Evolutionary conservation across 306 rosid species (phyloP).

Genomic region (Lablab purpureus): DNA sequence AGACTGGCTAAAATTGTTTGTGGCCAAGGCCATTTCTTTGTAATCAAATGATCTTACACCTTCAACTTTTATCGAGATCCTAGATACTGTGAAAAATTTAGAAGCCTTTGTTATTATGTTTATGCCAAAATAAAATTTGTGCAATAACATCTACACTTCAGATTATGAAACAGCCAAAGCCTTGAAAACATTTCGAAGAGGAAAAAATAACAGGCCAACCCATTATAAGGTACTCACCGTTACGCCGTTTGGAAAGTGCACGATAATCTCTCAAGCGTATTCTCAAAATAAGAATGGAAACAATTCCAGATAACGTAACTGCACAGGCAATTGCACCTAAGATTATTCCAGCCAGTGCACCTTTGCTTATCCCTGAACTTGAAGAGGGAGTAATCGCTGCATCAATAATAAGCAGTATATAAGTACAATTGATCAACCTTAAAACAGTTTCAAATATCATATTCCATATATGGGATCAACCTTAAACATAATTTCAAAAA

Average conservation of each 20-base stretch:
- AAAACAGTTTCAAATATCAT: conserved; percentile 5
- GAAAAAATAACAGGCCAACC: neutral
- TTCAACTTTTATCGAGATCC: conserved; percentile 60
- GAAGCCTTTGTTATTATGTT: conserved; percentile 28
- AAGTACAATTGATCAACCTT: conserved; percentile 8
- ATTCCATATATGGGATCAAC: neutral
- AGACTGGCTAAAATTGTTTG: conserved; percentile 62
- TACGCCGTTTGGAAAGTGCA: conserved; percentile 60
- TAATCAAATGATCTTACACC: conserved; percentile 67
- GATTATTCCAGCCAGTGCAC: conserved; percentile 75
- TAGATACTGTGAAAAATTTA: conserved; percentile 58
- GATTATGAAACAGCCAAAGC: neutral
- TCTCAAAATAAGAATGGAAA: conserved; percentile 66
- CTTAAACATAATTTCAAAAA: neutral
- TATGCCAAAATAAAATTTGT: neutral
- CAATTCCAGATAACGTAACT: conserved; percentile 62
- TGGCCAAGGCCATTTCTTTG: conserved; percentile 69
- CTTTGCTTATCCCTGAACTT: conserved; percentile 69
- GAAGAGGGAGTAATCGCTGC: conserved; percentile 50
- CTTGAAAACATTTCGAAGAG: neutral
- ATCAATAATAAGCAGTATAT: conserved; percentile 34
- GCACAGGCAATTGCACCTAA: conserved; percentile 75
- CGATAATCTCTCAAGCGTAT: conserved; percentile 44
- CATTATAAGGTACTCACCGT: conserved; percentile 61
- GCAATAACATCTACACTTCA: neutral